Conservation (phyloP, 169 alveolate genomes). For the Miamiensis avidus region DNA sequence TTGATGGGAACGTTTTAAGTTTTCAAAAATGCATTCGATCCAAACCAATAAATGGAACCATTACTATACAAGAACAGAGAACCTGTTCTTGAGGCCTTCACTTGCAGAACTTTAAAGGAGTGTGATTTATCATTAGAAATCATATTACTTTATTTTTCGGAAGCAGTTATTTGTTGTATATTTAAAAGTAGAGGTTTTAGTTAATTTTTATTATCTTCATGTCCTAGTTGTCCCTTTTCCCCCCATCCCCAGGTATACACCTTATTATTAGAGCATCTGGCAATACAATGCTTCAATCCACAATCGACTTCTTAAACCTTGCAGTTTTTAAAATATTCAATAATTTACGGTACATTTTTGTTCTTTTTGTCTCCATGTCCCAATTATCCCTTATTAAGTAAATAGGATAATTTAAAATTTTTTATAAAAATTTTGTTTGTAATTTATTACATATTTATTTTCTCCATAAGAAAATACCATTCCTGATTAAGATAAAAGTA, state of each 20-base stretch:
- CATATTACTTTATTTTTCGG: neutral
- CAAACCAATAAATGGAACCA: neutral
- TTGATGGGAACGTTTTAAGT: neutral
- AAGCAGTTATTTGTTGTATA: neutral
- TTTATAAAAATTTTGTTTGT: conserved; percentile 46
- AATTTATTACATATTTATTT: conserved; percentile 55
- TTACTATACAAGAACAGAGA: neutral
- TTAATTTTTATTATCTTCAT: conserved; percentile 60
- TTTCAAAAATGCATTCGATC: neutral
- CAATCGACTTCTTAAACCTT: conserved; percentile 61
- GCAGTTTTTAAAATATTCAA: conserved; percentile 57
- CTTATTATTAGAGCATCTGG: conserved; percentile 73
- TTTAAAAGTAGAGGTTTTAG: conserved; percentile 52
- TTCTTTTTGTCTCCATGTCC: conserved; percentile 15
- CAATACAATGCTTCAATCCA: conserved; percentile 79
- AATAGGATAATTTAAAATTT: conserved; percentile 25
- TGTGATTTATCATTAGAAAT: conserved; percentile 41
- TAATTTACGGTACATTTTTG: conserved; percentile 20
- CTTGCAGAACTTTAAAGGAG: conserved; percentile 10
- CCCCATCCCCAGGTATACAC: conserved; percentile 91
- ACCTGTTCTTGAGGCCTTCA: neutral
- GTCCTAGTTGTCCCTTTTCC: conserved; percentile 85
- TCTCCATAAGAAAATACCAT: conserved; percentile 51
- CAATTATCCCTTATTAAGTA: conserved; percentile 4
- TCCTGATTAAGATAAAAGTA: conserved; percentile 32